phyloP scores from a whole-genome alignment of 208 protist species.

The Balamuthia mandrillaris region DNA sequence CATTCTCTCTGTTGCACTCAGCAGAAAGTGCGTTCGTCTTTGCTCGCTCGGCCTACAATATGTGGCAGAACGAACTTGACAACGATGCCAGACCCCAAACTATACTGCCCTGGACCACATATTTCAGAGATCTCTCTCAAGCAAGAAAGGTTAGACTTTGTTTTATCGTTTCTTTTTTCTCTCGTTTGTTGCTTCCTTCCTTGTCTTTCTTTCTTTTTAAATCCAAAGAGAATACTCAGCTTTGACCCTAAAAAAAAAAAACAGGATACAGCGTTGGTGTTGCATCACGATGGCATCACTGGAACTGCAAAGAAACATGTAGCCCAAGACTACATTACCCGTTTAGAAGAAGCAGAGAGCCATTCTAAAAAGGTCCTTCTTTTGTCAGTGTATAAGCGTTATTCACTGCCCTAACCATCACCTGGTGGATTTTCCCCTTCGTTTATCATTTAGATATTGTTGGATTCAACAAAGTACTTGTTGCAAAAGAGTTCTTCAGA shows the following conservation, averaged over 20 bases:
- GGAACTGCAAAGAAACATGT: constrained; percentile 46
- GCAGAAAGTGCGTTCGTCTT: background rate
- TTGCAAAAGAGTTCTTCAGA: background rate
- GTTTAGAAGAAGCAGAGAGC: background rate
- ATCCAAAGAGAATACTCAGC: background rate
- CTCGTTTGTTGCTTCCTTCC: background rate
- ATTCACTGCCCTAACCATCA: background rate
- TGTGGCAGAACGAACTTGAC: background rate
- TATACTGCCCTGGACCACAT: background rate
- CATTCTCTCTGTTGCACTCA: background rate
- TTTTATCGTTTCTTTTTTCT: background rate
- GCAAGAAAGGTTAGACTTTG: background rate
- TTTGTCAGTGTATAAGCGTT: background rate
- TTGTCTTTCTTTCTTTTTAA: background rate
- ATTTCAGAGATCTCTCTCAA: background rate
- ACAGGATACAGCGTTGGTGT: background rate
- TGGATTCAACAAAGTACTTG: background rate
- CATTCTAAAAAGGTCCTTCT: background rate
- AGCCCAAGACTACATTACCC: constrained; percentile 37
- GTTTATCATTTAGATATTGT: background rate
- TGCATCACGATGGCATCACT: constrained; percentile 51
- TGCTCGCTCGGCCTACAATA: no score
- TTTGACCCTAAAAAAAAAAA: background rate
- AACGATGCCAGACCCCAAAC: background rate
- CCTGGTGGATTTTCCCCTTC: background rate